Evolutionary conservation across 257 asterid genomes (phyloP).

Genomic region (Cruciata laevipes): DNA sequence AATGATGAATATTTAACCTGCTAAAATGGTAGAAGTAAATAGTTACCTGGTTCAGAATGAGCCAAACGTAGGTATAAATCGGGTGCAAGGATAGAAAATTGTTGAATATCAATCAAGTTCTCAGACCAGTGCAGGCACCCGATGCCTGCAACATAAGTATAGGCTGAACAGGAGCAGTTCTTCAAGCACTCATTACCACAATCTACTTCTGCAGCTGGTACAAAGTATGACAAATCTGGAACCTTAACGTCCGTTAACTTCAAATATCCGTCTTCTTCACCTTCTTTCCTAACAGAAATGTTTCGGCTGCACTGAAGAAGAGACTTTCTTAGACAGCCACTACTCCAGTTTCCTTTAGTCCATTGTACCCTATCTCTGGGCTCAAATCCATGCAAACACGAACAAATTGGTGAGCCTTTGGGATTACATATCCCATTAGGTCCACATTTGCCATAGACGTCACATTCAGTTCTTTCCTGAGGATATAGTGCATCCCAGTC

Average conservation of each 20-base stretch:
- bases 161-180: constrained; percentile 25
- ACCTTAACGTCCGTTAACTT: constrained; percentile 32
- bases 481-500: too few species aligned
- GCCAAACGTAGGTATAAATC: constrained; percentile 47
- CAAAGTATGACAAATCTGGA: constrained; percentile 32
- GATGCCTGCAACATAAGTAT: constrained; percentile 18
- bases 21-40: not conserved
- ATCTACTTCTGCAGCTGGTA: constrained; percentile 13
- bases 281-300: constrained; percentile 4
- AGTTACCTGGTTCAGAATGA: constrained; percentile 43
- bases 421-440: constrained; percentile 44
- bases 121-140: constrained; percentile 31
- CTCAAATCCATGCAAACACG: constrained; percentile 47
- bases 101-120: constrained; percentile 32
- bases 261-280: constrained; percentile 34
- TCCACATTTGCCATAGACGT: constrained; percentile 37
- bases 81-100: constrained; percentile 25
- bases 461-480: constrained; percentile 1
- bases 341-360: constrained; percentile 42
- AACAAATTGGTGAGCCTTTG: constrained; percentile 30
- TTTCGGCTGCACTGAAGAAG: constrained; percentile 28
- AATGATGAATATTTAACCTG: too few species aligned
- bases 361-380: constrained; percentile 35
- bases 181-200: constrained; percentile 36
- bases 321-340: constrained; percentile 41